Evolutionary conservation across 2,329 filamentous ascomycete genomes (phyloP).

Genomic region (Arthrobotrys musiformis): DNA sequence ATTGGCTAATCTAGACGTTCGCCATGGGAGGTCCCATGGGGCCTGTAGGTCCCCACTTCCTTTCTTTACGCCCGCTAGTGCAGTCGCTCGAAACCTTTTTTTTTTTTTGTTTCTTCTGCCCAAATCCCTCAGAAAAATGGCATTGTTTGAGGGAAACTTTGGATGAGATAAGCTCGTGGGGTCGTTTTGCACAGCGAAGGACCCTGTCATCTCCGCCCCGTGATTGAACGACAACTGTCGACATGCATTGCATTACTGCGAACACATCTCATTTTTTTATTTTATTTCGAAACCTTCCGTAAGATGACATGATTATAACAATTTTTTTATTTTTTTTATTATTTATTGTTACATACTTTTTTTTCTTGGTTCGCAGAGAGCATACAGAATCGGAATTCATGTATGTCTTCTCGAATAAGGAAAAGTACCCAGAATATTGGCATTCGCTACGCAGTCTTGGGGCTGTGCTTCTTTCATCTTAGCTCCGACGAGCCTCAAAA

Average conservation of each 20-base stretch:
- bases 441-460: slow-evolving; percentile 8
- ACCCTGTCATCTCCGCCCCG: slow-evolving; percentile 30
- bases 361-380: neutral
- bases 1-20: slow-evolving; percentile 40
- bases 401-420: neutral
- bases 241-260: slow-evolving; percentile 14
- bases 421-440: neutral
- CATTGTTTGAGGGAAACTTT: neutral
- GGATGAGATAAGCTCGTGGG: slow-evolving; percentile 51
- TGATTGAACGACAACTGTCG: slow-evolving; percentile 18
- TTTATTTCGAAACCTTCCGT: neutral
- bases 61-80: slow-evolving; percentile 20
- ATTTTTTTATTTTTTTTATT: no score
- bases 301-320: neutral
- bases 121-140: neutral
- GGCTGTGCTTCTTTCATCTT: slow-evolving; percentile 20
- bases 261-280: neutral
- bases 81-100: slow-evolving; percentile 14
- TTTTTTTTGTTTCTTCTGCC: slow-evolving; percentile 36
- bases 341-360: neutral
- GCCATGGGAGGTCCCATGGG: slow-evolving; percentile 44
- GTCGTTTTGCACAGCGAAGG: slow-evolving; percentile 10
- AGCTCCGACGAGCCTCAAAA: slow-evolving; percentile 26
- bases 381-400: neutral
- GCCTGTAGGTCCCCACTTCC: slow-evolving; percentile 44